A percentile compares a stretch with the other conserved stretches of the same genome.
Evolutionary conservation across 805 yeast genomes (phyloP).

Genomic region (Kurtzmaniella fragi): DNA sequence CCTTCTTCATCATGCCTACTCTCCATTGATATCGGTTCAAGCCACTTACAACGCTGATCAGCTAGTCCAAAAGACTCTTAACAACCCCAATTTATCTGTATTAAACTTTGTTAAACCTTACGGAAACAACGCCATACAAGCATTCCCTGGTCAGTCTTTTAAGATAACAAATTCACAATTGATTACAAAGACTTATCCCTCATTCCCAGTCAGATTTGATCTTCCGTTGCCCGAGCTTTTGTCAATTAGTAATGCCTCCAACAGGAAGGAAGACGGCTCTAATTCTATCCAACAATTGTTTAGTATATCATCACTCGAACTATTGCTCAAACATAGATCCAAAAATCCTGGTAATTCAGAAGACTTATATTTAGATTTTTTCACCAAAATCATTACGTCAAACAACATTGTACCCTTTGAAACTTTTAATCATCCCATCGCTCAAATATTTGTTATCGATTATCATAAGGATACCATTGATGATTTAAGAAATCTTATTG

Average conservation of each 20-base stretch:
- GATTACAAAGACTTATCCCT: slow-evolving; percentile 43
- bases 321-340: slow-evolving; percentile 15
- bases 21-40: slow-evolving; percentile 49
- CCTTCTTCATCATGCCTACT: slow-evolving; percentile 41
- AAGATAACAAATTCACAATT: slow-evolving; percentile 49
- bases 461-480: slow-evolving; percentile 45
- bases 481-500: slow-evolving; percentile 53
- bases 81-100: slow-evolving; percentile 31
- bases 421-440: slow-evolving; percentile 80
- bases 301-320: slow-evolving; percentile 34
- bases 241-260: slow-evolving; percentile 20
- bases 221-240: slow-evolving; percentile 35
- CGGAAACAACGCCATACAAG: slow-evolving; percentile 48
- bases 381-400: slow-evolving; percentile 55
- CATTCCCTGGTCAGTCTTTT: slow-evolving; percentile 35
- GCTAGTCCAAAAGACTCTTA: slow-evolving; percentile 36
- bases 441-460: slow-evolving; percentile 65
- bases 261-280: not conserved
- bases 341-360: slow-evolving; percentile 8
- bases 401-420: slow-evolving; percentile 70
- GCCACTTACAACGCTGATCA: slow-evolving; percentile 44
- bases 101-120: slow-evolving; percentile 48
- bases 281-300: slow-evolving; percentile 19
- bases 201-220: slow-evolving; percentile 55
- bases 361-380: slow-evolving; percentile 49